Percentiles rank a stretch among this genome's conserved stretches.
Conservation (phyloP, 352 stramenopile genomes). For the Phytophthora idaei region DNA sequence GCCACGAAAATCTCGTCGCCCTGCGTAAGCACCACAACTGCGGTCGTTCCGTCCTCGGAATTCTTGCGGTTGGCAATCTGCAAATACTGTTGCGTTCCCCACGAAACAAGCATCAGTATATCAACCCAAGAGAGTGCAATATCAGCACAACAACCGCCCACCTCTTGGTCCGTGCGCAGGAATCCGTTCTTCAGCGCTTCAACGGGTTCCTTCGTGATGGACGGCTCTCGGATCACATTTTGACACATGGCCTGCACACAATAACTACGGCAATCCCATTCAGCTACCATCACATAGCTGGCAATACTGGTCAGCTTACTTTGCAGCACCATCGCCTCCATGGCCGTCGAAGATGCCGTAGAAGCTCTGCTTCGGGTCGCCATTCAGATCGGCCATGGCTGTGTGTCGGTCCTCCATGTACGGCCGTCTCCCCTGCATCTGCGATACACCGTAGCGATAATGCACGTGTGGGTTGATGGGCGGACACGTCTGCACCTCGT, state of each 20-base stretch:
- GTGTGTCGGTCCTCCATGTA: slow-evolving; percentile 94
- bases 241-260: slow-evolving; percentile 84
- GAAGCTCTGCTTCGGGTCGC: slow-evolving; percentile 84
- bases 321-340: slow-evolving; percentile 86
- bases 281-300: slow-evolving; percentile 9
- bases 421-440: slow-evolving; percentile 83
- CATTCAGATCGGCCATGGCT: slow-evolving; percentile 77
- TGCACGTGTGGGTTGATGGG: slow-evolving; percentile 77
- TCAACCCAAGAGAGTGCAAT: not conserved
- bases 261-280: slow-evolving; percentile 48
- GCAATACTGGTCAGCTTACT: slow-evolving; percentile 49
- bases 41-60: slow-evolving; percentile 90
- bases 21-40: slow-evolving; percentile 81
- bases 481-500: slow-evolving; percentile 75
- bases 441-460: slow-evolving; percentile 83
- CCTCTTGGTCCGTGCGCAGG: slow-evolving; percentile 78
- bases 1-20: slow-evolving; percentile 86
- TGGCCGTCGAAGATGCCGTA: slow-evolving; percentile 95
- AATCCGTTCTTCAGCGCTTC: slow-evolving; percentile 84
- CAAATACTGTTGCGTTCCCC: slow-evolving; percentile 58
- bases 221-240: slow-evolving; percentile 79
- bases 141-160: slow-evolving; percentile 17
- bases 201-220: slow-evolving; percentile 65
- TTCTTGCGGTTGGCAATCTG: slow-evolving; percentile 84
- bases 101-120: slow-evolving; percentile 3